These are phyloP conservation scores for Colletotrichum zoysiae DNA, from an alignment of 2,329 filamentous ascomycete species.

Conservation along the genomic window DNA sequence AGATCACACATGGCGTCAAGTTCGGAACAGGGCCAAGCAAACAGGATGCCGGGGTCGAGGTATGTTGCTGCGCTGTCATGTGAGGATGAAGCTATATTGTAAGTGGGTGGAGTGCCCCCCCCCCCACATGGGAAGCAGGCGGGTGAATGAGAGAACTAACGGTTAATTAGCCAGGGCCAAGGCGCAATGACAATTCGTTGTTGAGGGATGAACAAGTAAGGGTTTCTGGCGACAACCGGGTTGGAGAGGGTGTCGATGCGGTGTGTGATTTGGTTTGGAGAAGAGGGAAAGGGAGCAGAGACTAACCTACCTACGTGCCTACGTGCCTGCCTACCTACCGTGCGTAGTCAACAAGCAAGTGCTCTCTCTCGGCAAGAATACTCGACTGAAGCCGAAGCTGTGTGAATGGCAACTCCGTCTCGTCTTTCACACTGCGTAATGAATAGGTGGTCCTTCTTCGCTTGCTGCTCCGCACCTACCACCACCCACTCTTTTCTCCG, in stretches of 20 bases:
- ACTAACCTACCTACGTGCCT: background rate
- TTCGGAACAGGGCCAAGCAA: slow-evolving; percentile 61
- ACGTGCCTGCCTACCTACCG: too few species aligned
- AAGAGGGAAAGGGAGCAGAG: background rate
- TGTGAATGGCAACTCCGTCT: background rate
- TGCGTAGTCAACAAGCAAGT: background rate
- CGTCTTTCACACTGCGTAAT: background rate
- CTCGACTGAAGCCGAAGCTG: slow-evolving; percentile 1
- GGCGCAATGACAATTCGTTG: slow-evolving; percentile 11
- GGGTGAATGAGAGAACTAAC: slow-evolving; percentile 16
- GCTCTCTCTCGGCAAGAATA: slow-evolving; percentile 14
- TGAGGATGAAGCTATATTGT: slow-evolving; percentile 44
- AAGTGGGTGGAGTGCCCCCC: background rate
- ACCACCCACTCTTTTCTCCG: slow-evolving; percentile 9
- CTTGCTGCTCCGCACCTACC: background rate
- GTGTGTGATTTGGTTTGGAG: background rate
- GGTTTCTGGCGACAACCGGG: background rate
- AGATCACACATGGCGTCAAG: slow-evolving; percentile 59
- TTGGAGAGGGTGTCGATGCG: background rate
- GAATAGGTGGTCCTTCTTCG: background rate
- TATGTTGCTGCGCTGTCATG: slow-evolving; percentile 53
- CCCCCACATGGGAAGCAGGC: background rate
- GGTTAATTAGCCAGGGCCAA: slow-evolving; percentile 19
- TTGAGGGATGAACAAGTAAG: background rate
- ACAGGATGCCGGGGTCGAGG: slow-evolving; percentile 54